phyloP scores from a whole-genome alignment of 768 basidiomycete species.

The Pulveroboletus ravenelii region DNA sequence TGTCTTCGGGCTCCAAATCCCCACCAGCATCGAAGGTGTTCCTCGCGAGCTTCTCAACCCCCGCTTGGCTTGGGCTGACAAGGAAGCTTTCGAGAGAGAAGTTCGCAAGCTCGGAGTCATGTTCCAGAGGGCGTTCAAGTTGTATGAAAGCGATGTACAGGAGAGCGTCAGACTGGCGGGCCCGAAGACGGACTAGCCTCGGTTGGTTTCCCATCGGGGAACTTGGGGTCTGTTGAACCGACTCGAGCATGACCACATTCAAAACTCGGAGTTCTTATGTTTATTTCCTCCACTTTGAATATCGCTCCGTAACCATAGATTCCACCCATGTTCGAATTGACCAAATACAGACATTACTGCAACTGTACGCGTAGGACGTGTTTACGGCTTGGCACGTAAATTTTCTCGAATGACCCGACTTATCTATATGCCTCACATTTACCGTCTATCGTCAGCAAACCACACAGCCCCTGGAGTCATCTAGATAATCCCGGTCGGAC shows the following conservation, averaged over 20 bases:
- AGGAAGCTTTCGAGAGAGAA: slow-evolving; percentile 86
- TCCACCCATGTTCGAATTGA: not conserved
- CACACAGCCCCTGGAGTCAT: slow-evolving; percentile 5
- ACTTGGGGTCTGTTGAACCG: not conserved
- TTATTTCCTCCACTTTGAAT: not conserved
- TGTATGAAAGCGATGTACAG: slow-evolving; percentile 85
- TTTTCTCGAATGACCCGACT: not conserved
- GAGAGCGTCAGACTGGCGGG: slow-evolving; percentile 80
- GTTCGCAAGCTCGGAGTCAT: slow-evolving; percentile 83
- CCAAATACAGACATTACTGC: slow-evolving; percentile 6
- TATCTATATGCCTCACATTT: not conserved
- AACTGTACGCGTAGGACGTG: not conserved
- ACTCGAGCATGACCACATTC: not conserved
- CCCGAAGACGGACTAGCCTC: slow-evolving; percentile 40
- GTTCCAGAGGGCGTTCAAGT: slow-evolving; percentile 91
- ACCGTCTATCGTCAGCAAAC: slow-evolving; percentile 14
- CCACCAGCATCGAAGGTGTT: slow-evolving; percentile 77
- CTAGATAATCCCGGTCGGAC: slow-evolving; percentile 9
- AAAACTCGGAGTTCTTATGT: not conserved
- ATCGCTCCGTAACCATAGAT: slow-evolving; percentile 5
- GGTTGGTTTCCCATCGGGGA: not conserved
- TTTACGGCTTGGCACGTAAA: too few species aligned
- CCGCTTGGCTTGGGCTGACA: slow-evolving; percentile 78
- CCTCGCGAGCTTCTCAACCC: slow-evolving; percentile 92
- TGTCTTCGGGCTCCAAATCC: slow-evolving; percentile 81